phyloP scores from a whole-genome alignment of 371 early-diverging fungal genomes.

The Chytridiales sp. region DNA sequence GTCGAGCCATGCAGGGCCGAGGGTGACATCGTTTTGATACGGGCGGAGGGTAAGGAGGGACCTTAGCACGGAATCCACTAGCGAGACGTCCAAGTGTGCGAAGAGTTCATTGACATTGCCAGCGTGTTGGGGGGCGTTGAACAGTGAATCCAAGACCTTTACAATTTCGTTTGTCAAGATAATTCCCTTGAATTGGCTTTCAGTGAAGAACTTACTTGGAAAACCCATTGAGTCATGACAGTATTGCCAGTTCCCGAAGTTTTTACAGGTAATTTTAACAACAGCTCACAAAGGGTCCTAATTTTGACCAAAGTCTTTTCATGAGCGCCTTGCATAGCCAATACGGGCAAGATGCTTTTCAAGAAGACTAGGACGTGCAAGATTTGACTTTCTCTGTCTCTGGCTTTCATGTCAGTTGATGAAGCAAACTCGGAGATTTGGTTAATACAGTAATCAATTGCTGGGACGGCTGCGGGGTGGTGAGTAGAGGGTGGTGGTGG shows the following conservation, averaged over 20 bases:
- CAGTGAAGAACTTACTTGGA: conserved; percentile 58
- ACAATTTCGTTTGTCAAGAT: background rate
- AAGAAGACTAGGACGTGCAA: conserved; percentile 77
- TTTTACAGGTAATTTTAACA: conserved; percentile 71
- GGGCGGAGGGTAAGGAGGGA: conserved; percentile 78
- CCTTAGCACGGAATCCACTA: conserved; percentile 42
- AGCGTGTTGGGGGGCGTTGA: conserved; percentile 2
- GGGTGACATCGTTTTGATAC: conserved; percentile 74
- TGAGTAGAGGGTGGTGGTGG: conserved; percentile 73
- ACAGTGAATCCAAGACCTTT: conserved; percentile 7
- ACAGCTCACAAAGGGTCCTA: conserved; percentile 62
- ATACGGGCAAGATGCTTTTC: conserved; percentile 64
- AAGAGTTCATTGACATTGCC: conserved; percentile 9
- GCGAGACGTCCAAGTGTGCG: conserved; percentile 34
- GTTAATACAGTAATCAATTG: conserved; percentile 71
- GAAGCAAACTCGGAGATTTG: conserved; percentile 61
- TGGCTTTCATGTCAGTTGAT: conserved; percentile 10
- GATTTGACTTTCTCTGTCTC: conserved; percentile 65
- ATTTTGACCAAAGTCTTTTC: conserved; percentile 33
- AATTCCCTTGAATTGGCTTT: background rate
- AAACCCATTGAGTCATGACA: conserved; percentile 76
- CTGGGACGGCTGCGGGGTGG: conserved; percentile 77
- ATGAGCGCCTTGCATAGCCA: conserved; percentile 65
- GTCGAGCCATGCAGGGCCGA: conserved; percentile 83
- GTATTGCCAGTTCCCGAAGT: conserved; percentile 56